Base-by-base conservation (phyloP, 2,329 filamentous ascomycete genomes). In the Sporothrix brasiliensis region DNA sequence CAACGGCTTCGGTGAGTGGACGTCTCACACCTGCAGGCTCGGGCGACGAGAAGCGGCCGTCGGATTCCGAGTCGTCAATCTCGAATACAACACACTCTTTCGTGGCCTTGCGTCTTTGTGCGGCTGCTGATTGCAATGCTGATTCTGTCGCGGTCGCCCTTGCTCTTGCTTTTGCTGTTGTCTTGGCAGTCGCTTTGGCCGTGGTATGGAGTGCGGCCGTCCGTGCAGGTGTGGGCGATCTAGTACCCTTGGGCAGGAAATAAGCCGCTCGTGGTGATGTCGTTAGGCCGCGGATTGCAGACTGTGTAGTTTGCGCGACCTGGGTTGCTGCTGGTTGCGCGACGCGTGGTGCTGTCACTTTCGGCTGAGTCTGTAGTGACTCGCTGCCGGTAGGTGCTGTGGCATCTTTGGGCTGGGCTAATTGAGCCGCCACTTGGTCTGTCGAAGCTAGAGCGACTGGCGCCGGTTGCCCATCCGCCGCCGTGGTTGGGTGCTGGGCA, bases 1-100 rank as follows among this genome's bases (percentile, higher is more conserved):
- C 34, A 7, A 86, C 82, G 6, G 80, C 80, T 5, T 83, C 80
- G 68, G 82, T 80, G 68, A 71, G 16, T 14, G 19, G 3, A 56
- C n/a, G 10, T 56, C 68, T 9, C 27, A 47, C 10, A 49, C 56
- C n/a, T 5, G 63, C 49, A 3, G 49, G 44, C 61, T 61, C 70
- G 6, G 67, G 68, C n/a, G 85, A 68, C 6, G 71, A 72, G 6
- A 84, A 75, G 87, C 86, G 11, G 81, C 80, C 61, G 19, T 73
- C 70, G 53, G 73, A 63, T 61, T 71, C 72, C 2, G 73, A 74
- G 56, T 74, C 73, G 19, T 70, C 41, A 50, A 74, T 74, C 24
- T 73, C 72, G 16, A 72, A 69, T 1, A 73, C 52, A 0, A 61
- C 3, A 34, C 66, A 3, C 74, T 70, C 71, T 78, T 80, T 69